phyloP scores from a whole-genome alignment of 192 early-diverging fungal genomes.

The Borealophlyctis nickersoniae region DNA sequence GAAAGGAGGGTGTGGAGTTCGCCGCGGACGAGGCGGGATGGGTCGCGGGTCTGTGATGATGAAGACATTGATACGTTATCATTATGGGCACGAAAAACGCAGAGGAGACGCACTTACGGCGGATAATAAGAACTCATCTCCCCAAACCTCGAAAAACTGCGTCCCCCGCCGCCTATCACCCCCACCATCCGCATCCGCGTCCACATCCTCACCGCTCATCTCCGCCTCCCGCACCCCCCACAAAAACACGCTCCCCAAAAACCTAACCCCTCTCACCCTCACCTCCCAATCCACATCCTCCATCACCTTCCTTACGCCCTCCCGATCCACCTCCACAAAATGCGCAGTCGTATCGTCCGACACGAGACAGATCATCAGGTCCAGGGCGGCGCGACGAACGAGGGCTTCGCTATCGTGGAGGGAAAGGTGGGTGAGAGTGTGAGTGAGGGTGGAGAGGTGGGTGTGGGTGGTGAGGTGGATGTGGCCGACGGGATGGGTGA shows the following conservation, averaged over 20 bases:
- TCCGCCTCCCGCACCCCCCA: too few relatives aligned
- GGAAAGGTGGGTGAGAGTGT: background rate
- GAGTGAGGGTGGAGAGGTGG: background rate
- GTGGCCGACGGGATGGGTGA: slow-evolving; percentile 5
- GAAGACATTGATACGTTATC: too few relatives aligned
- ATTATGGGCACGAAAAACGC: too few relatives aligned
- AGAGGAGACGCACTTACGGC: too few relatives aligned
- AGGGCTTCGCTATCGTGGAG: slow-evolving; percentile 13
- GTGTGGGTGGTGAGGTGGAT: background rate
- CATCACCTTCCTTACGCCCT: background rate
- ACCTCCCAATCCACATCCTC: slow-evolving; percentile 19
- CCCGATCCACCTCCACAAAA: too few relatives aligned
- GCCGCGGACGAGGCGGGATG: slow-evolving; percentile 13
- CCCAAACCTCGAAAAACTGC: slow-evolving; percentile 13
- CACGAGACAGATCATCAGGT: too few relatives aligned
- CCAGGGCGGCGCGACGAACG: slow-evolving; percentile 16
- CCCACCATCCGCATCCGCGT: too few relatives aligned
- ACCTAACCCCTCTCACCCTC: slow-evolving; percentile 6
- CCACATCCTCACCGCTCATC: background rate
- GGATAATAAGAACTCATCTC: background rate
- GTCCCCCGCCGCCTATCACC: background rate
- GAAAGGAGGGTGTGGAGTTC: background rate
- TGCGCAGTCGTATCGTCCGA: too few relatives aligned
- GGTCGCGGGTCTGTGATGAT: too few relatives aligned
- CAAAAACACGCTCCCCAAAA: too few relatives aligned